These are phyloP conservation scores for Fusarium phyllophilum DNA, from an alignment of 2,329 filamentous ascomycete genomes.

Conservation along the genomic window DNA sequence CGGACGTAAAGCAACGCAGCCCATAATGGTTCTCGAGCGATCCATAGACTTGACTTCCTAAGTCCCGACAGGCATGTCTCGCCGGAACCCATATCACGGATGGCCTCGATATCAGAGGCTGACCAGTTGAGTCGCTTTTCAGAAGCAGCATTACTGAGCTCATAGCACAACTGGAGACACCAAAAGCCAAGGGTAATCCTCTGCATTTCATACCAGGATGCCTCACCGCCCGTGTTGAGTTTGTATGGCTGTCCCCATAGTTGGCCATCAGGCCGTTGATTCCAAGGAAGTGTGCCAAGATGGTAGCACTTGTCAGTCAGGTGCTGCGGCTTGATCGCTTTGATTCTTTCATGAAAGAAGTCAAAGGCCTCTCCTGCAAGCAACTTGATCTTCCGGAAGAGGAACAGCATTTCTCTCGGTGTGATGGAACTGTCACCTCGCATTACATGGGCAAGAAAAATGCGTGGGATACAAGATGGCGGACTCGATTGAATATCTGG, in stretches of 20 bases:
- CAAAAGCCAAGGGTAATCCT: slow-evolving; percentile 18
- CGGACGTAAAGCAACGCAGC: slow-evolving; percentile 14
- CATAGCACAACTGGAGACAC: slow-evolving; percentile 22
- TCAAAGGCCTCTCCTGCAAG: slow-evolving; percentile 15
- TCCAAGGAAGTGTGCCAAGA: slow-evolving; percentile 3
- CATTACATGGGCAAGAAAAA: slow-evolving; percentile 1
- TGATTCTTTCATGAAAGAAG: slow-evolving; percentile 16
- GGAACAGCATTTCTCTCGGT: slow-evolving; percentile 10
- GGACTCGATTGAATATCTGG: slow-evolving; percentile 11
- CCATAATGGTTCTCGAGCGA: slow-evolving; percentile 14
- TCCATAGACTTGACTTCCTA: background rate
- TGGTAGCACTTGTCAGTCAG: slow-evolving; percentile 11
- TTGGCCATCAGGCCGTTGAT: background rate
- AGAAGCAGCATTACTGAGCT: slow-evolving; percentile 20
- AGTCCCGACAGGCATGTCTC: background rate
- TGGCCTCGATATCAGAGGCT: background rate
- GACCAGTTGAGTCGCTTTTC: slow-evolving; percentile 23
- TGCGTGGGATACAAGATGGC: background rate
- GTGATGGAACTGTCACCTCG: background rate
- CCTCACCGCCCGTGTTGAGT: slow-evolving; percentile 5
- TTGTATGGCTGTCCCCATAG: slow-evolving; percentile 13
- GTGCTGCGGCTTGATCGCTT: slow-evolving; percentile 1
- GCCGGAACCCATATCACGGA: slow-evolving; percentile 18
- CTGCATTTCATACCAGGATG: slow-evolving; percentile 30
- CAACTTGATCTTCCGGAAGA: slow-evolving; percentile 4